Conservation (phyloP, 257 asterid genomes). For the Marsdenia floribunda region DNA sequence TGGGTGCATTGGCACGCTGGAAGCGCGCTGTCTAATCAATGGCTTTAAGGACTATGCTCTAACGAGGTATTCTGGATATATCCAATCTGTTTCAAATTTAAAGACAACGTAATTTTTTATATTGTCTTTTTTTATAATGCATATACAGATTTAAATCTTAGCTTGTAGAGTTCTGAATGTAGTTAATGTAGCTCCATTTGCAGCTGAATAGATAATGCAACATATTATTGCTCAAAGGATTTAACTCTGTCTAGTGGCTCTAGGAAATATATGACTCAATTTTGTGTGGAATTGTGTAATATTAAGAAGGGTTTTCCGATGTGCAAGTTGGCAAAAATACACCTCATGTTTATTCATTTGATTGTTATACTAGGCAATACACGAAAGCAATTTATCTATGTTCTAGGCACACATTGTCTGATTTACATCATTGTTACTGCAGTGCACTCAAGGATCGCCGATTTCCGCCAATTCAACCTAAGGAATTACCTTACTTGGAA, state of each 20-base stretch:
- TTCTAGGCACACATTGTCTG: neutral
- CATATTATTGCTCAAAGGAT: neutral
- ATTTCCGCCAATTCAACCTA: conserved; percentile 90
- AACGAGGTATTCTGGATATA: conserved; percentile 51
- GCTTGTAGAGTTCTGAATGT: neutral
- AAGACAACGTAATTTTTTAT: neutral
- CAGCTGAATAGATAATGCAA: neutral
- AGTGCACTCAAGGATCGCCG: conserved; percentile 95
- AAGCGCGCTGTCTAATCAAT: conserved; percentile 67
- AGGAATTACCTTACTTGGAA: conserved; percentile 78
- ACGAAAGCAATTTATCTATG: neutral
- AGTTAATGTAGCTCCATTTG: neutral
- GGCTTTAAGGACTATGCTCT: conserved; percentile 93
- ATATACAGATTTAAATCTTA: neutral
- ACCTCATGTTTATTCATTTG: neutral
- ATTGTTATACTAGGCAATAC: neutral
- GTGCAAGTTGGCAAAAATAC: neutral
- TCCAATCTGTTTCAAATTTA: neutral
- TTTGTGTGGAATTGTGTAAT: neutral
- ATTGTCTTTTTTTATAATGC: neutral
- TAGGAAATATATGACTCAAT: neutral
- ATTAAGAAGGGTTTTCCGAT: neutral
- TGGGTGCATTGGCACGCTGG: conserved; percentile 96
- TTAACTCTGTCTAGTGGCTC: neutral
- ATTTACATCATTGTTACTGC: conserved; percentile 15